A percentile compares a stretch with the other conserved stretches of the same genome.
Conservation (phyloP, 345 rosid genomes). For the Acer campestre region DNA sequence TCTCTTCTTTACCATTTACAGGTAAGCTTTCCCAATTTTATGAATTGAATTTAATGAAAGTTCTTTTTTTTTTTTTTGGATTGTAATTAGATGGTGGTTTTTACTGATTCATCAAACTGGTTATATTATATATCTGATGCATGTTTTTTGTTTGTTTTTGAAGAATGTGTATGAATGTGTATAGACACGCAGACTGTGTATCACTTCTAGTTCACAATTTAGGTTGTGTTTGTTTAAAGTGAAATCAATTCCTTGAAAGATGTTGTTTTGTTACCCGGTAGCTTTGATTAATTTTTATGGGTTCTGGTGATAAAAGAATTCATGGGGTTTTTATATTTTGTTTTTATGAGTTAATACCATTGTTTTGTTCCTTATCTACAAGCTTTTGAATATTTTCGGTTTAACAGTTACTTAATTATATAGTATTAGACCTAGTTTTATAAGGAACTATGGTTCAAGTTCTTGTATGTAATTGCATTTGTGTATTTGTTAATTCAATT, state of each 20-base stretch:
- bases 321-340: too few relatives aligned
- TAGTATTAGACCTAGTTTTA: too few relatives aligned
- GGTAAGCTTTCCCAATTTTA: neutral
- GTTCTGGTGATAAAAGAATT: too few relatives aligned
- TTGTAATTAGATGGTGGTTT: neutral
- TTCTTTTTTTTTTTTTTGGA: neutral
- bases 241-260: neutral
- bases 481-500: neutral
- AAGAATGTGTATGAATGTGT: conserved; percentile 3
- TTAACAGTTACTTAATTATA: too few relatives aligned
- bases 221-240: too few relatives aligned
- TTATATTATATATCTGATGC: neutral
- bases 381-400: too few relatives aligned
- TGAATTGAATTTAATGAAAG: neutral
- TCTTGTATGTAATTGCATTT: neutral
- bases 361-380: too few relatives aligned
- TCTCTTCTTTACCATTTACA: neutral
- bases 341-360: too few relatives aligned
- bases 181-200: neutral
- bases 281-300: neutral
- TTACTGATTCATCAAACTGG: neutral
- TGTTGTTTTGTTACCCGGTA: neutral
- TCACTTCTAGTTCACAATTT: neutral
- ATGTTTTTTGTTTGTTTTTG: neutral
- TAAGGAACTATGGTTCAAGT: neutral